phyloP scores from a whole-genome alignment of 805 yeast genomes.

The Yarrowia phangngaensis region DNA sequence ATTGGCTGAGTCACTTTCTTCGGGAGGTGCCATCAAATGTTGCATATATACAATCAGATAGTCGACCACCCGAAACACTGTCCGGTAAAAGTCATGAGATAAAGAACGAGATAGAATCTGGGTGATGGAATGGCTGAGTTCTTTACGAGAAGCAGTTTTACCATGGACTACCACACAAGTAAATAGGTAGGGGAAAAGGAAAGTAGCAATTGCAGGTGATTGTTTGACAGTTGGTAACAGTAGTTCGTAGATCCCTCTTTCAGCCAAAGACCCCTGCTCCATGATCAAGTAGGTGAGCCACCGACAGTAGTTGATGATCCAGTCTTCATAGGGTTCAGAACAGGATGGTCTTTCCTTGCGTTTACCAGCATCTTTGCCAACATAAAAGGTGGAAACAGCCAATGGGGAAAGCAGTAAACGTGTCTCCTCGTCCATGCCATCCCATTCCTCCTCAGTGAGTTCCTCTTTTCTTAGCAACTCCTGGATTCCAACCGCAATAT shows the following conservation, averaged over 20 bases:
- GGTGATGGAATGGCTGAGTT: constrained; percentile 57
- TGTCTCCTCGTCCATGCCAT: constrained; percentile 1
- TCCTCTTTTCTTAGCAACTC: constrained; percentile 43
- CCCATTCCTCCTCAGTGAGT: constrained; percentile 5
- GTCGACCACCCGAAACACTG: constrained; percentile 75
- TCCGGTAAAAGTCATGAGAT: constrained; percentile 62
- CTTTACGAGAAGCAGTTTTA: constrained; percentile 49
- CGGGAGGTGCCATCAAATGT: constrained; percentile 9
- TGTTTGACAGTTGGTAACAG: constrained; percentile 63
- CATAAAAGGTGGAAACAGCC: constrained; percentile 45
- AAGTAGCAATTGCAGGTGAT: constrained; percentile 55
- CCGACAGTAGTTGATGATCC: constrained; percentile 69
- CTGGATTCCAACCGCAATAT: constrained; percentile 85
- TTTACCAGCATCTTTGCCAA: constrained; percentile 1
- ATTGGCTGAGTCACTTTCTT: constrained; percentile 2
- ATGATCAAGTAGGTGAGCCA: constrained; percentile 53
- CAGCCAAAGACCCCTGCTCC: constrained; percentile 35
- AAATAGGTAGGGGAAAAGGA: constrained; percentile 72
- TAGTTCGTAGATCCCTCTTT: constrained; percentile 53
- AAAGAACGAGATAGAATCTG: constrained; percentile 49
- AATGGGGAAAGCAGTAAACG: background rate
- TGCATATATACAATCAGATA: constrained; percentile 72
- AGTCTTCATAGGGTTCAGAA: constrained; percentile 45
- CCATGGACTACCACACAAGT: constrained; percentile 57
- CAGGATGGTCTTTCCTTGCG: constrained; percentile 1